Evolutionary conservation across 768 basidiomycete genomes (phyloP), one percentile per base, ranked within the genome.

Genomic region (Dioszegia aurantiaca): DNA sequence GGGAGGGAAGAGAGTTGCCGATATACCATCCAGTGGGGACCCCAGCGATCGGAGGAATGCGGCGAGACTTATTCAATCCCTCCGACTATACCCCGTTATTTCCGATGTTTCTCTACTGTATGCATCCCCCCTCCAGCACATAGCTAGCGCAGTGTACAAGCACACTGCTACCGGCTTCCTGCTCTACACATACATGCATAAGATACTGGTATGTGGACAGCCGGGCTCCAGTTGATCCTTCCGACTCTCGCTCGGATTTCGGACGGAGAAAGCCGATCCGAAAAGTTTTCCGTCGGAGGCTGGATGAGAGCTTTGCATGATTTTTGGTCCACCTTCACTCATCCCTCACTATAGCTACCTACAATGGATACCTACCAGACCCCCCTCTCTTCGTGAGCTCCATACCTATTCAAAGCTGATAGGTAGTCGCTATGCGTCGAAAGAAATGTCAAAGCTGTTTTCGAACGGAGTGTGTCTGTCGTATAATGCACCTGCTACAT

Each of bases 381-480:
- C 39, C 77, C 77, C 16, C 72, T 78, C 9, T 71, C 74, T 14
- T 77, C 75, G 77, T 76, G 52, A 63, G 76, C 56, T 27, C 11
- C 19, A 6, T n/a, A n/a, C 58, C 17, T 6, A 19, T 1, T 4
- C 3, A 27, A n/a, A 21, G 36, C 51, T 53, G 11, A 53, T 27
- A 11, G 23, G 19, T 68, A 97, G 93, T 73, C 93, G 94, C 48
- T 99, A 98, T 88, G 95, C 95, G 19, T 94, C 90, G 81, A 93
- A 92, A 77, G 93, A 98, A 79, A 98, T 98, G 94, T 86, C 91
- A 10, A 82, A 90, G 77, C 82, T 99, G 43, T 99, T 98, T 81
- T 98, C 94, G n/a, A 84, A 88, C 36, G 85, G 86, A 49, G 94
- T 92, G 70, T 59, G 3, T 19, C 39, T 28, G 21, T 45, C 39